Base-by-base conservation (phyloP, 169 alveolate genomes). In the Cryptosporidium ubiquitum region DNA sequence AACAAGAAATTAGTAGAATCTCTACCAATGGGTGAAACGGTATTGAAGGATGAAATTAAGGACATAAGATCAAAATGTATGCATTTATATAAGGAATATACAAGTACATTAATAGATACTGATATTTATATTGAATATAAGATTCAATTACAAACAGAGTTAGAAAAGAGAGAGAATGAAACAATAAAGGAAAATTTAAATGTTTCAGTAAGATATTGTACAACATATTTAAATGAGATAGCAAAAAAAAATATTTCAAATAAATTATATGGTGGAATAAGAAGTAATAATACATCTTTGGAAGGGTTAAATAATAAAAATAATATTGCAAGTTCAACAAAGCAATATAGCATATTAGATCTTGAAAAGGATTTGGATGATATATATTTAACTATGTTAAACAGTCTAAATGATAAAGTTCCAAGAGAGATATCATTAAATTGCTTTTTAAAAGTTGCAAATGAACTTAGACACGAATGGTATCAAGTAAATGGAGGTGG, bases 81-180 rank as follows among this genome's bases (percentile, higher is more conserved):
- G 74, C 61, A 79, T 64, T 79, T 79, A 61, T 79, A 79, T 52
- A 79, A 79, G 74, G 89, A 79, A 16, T 58, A 79, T 44, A 79
- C 89, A 39, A 79, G 89, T 64, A 79, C 71, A 61, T 64, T 60
- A 16, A 79, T 79, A 40, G 89, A 79, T 64, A 79, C 89, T n/a
- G 89, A 79, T 47, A 79, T 79, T 42, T 79, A 79, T 64, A 39
- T 79, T 35, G 89, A 79, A 39, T 58, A 79, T 44, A 79, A 79
- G 55, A 79, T 79, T 40, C 35, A 61, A 64, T 79, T 79, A 33
- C 58, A 79, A 2, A 18, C 35, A 57, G 23, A 64, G 5, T 44
- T 79, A 16, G 23, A 79, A 26, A 51, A 26, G 23, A 37, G 66
- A 9, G 79, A 58, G 66, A 40, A 61, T 37, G 68, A 61, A 31